Base-by-base conservation (phyloP, 2,329 filamentous ascomycete genomes). In the Verticillium albo-atrum region DNA sequence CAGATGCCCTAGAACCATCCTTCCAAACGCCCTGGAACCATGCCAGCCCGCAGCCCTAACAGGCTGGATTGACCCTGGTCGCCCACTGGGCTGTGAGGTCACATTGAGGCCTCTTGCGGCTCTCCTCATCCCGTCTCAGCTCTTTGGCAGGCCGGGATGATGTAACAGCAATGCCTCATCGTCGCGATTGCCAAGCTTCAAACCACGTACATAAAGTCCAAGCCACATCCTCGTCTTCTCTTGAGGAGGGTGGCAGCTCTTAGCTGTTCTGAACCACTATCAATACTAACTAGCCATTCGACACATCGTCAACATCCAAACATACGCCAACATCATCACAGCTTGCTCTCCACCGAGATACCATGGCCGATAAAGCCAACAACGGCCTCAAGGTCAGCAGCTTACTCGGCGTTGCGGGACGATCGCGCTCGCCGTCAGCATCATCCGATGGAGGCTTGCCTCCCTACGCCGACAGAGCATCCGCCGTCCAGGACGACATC, bases 401-500 rank as follows among this genome's bases (percentile, higher is more conserved):
- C 26, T 26, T 30, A 6, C 28, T 54, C 17, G 12, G 15, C 52
- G 23, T 25, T 6, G 25, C 23, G 12, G n/a, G 32, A 27, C 20
- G 25, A 27, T 17, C 30, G 20, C 23, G 23, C 35, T 30, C 52
- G 26, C 52, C 52, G 9, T 47, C 54, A 25, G 34, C 25, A 14
- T 47, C 54, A 7, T 27, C 20, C 35, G 54, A 20, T 23, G 20
- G 15, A 14, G 25, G 34, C 3, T 35, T 27, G 23, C 27, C 35
- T 23, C 55, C 60, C 7, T 61, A 62, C n/a, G 27, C n/a, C 47
- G 60, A 50, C 15, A 52, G 55, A 3, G 54, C 54, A 9, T 47
- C 35, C 52, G 23, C n/a, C n/a, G 55, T 59, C 28, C 32, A 54
- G 6, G 58, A 60, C 32, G 61, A 61, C 7, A 57, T 66, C 26